phyloP scores from a whole-genome alignment of 805 yeast genomes.

The Danielia oregonensis region DNA sequence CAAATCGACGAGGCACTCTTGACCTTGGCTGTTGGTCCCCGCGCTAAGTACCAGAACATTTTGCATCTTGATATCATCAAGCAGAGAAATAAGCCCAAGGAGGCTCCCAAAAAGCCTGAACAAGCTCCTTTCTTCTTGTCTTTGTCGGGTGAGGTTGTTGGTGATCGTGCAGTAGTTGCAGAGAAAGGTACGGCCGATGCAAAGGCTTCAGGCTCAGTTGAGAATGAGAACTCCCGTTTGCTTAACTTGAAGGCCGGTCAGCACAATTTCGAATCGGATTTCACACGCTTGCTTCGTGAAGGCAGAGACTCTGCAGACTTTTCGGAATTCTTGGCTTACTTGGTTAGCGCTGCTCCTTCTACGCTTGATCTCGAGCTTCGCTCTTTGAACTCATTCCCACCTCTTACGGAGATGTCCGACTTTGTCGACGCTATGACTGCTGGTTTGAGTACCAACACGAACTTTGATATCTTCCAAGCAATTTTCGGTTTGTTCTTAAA shows the following conservation, averaged over 20 bases:
- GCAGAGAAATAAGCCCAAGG: slow-evolving; percentile 84
- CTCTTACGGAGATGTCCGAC: slow-evolving; percentile 58
- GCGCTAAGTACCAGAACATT: slow-evolving; percentile 73
- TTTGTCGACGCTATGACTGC: slow-evolving; percentile 65
- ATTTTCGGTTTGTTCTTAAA: slow-evolving; percentile 70
- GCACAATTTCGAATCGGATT: slow-evolving; percentile 65
- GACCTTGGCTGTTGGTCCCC: slow-evolving; percentile 75
- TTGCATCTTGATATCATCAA: slow-evolving; percentile 80
- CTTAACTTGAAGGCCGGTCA: slow-evolving; percentile 28
- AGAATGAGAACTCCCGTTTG: slow-evolving; percentile 28
- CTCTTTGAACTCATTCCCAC: slow-evolving; percentile 64
- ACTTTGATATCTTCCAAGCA: slow-evolving; percentile 80
- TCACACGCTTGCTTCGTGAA: slow-evolving; percentile 62
- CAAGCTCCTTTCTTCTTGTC: slow-evolving; percentile 77
- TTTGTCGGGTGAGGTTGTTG: slow-evolving; percentile 61
- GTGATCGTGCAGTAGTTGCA: slow-evolving; percentile 59
- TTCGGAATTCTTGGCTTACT: slow-evolving; percentile 47
- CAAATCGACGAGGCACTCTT: slow-evolving; percentile 62
- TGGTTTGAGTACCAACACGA: slow-evolving; percentile 53
- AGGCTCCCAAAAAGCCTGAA: slow-evolving; percentile 81
- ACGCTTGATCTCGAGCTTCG: slow-evolving; percentile 82
- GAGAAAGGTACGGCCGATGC: slow-evolving; percentile 24
- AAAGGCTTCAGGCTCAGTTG: slow-evolving; percentile 18
- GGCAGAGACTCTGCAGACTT: slow-evolving; percentile 41
- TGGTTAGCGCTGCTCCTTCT: slow-evolving; percentile 69